A percentile compares a stretch with the other conserved stretches of the same genome.
phyloP scores from a whole-genome alignment of 495 filamentous ascomycete genomes.

The Lindgomyces ingoldianus region DNA sequence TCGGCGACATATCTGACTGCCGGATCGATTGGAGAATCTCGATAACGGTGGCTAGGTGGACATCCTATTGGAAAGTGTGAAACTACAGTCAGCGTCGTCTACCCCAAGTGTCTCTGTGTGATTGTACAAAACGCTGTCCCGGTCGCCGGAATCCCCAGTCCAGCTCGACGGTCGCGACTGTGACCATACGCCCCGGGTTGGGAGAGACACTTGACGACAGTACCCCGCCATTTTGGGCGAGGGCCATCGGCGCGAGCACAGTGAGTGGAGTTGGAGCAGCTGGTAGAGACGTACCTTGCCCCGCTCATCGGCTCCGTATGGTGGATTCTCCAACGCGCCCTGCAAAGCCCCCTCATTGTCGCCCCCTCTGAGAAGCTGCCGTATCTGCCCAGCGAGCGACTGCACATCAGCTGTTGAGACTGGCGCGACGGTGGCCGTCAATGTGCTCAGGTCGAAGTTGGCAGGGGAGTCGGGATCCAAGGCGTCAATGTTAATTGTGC shows the following conservation, averaged over 20 bases:
- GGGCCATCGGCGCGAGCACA: background rate
- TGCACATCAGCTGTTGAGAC: constrained; percentile 71
- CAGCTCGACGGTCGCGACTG: constrained; percentile 11
- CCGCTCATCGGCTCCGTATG: constrained; percentile 67
- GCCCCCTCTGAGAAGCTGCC: constrained; percentile 80
- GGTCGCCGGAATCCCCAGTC: constrained; percentile 20
- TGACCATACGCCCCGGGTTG: background rate
- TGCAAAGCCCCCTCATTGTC: constrained; percentile 83
- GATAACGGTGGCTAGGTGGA: constrained; percentile 76
- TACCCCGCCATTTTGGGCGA: constrained; percentile 12
- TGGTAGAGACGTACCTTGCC: constrained; percentile 61
- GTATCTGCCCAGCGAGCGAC: constrained; percentile 70
- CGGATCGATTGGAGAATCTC: constrained; percentile 90
- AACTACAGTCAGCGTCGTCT: constrained; percentile 31
- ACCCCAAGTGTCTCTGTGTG: constrained; percentile 23
- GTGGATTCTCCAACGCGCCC: constrained; percentile 73
- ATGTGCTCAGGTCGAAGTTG: constrained; percentile 82
- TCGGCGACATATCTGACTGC: constrained; percentile 83
- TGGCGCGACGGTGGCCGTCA: constrained; percentile 69
- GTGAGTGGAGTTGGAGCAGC: constrained; percentile 6
- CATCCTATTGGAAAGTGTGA: constrained; percentile 55
- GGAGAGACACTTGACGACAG: constrained; percentile 30
- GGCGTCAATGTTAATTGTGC: constrained; percentile 90
- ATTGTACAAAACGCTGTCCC: constrained; percentile 6
- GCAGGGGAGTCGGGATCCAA: constrained; percentile 81